Evolutionary conservation across 169 alveolate species (phyloP).

Genomic region (Cardiosporidium cionae): DNA sequence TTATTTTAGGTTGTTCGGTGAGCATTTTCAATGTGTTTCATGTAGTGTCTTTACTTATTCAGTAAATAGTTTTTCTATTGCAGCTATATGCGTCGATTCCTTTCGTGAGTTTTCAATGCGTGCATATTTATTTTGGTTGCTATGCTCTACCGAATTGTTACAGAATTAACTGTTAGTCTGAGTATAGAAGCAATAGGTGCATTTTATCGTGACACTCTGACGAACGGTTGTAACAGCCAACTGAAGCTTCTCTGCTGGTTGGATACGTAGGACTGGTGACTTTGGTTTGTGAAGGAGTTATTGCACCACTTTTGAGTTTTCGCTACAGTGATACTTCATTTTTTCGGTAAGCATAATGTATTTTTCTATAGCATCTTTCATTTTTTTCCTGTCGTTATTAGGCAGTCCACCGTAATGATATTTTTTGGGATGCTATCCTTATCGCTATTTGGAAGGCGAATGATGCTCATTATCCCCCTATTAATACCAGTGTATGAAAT

Average conservation of each 20-base stretch:
- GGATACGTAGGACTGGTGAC: not conserved
- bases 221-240: too few species aligned
- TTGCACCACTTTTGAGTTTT: not conserved
- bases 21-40: too few species aligned
- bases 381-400: not conserved
- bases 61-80: too few species aligned
- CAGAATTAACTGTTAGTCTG: too few species aligned
- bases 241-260: not conserved
- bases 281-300: not conserved
- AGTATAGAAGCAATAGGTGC: too few species aligned
- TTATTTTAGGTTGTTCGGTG: too few species aligned
- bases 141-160: too few species aligned
- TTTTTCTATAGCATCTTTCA: not conserved
- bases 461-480: not conserved
- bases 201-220: too few species aligned
- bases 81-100: too few species aligned
- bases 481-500: not conserved
- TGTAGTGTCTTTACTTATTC: too few species aligned
- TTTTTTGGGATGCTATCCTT: not conserved
- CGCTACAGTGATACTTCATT: not conserved
- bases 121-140: too few species aligned
- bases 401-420: not conserved
- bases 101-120: too few species aligned
- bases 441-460: not conserved
- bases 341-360: not conserved